Conservation (phyloP, 495 filamentous ascomycete genomes). For the Talaromyces nanjingensis region DNA sequence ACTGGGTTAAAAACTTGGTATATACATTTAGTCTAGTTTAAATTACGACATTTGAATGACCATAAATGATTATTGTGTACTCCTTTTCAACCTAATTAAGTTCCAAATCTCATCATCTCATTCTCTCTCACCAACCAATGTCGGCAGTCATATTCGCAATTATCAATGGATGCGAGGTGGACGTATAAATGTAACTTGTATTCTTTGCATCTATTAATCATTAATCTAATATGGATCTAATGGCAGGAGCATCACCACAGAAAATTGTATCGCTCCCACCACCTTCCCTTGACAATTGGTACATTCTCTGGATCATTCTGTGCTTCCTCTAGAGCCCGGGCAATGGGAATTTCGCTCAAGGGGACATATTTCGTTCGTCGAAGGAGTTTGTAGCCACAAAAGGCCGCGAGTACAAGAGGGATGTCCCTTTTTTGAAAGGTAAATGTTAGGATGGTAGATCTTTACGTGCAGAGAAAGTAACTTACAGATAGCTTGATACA, state of each 20-base stretch:
- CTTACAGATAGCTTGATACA: slow-evolving; percentile 32
- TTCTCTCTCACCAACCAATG: not conserved
- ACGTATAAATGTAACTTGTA: not conserved
- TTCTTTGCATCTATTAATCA: not conserved
- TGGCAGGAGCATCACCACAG: slow-evolving; percentile 16
- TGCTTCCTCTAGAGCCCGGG: slow-evolving; percentile 25
- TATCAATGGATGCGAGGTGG: not conserved
- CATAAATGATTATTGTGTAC: no score
- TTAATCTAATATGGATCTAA: not conserved
- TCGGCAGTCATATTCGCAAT: no score
- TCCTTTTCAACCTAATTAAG: no score
- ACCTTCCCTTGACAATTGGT: slow-evolving; percentile 18
- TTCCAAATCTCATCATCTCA: not conserved
- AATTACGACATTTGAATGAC: no score
- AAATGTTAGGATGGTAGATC: slow-evolving; percentile 1
- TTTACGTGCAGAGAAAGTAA: not conserved
- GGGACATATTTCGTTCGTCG: slow-evolving; percentile 28
- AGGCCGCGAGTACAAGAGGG: slow-evolving; percentile 36
- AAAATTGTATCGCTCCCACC: slow-evolving; percentile 22
- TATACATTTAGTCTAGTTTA: no score
- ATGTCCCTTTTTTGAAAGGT: slow-evolving; percentile 23
- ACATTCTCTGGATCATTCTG: slow-evolving; percentile 26
- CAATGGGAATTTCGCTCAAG: slow-evolving; percentile 24
- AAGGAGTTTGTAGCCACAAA: slow-evolving; percentile 33
- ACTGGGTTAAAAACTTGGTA: no score